Conservation (phyloP, 192 early-diverging fungal species). For the Spizellomyces punctatus region DNA sequence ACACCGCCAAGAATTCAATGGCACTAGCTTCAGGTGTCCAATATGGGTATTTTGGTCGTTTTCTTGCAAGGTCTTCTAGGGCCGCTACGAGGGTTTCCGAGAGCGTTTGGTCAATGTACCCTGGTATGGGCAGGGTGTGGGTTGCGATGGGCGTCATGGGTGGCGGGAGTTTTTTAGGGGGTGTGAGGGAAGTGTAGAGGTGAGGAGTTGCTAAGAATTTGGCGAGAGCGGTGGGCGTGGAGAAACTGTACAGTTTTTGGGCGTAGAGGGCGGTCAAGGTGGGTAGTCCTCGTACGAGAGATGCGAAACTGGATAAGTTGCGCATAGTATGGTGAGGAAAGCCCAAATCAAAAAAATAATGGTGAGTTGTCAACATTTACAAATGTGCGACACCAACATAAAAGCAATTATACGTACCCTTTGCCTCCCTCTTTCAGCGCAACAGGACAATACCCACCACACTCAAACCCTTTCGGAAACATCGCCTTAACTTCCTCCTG, state of each 20-base stretch:
- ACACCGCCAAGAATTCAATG: constrained; percentile 50
- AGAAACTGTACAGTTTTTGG: constrained; percentile 48
- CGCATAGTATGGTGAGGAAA: too few species aligned
- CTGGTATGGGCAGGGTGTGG: constrained; percentile 48
- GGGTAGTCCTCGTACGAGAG: constrained; percentile 44
- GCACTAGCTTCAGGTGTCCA: constrained; percentile 44
- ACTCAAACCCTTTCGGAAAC: constrained; percentile 56
- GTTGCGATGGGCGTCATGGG: constrained; percentile 40
- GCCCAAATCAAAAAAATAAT: not conserved
- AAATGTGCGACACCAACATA: not conserved
- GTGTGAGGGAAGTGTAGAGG: constrained; percentile 40
- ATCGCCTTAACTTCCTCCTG: constrained; percentile 31
- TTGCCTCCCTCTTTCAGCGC: constrained; percentile 44
- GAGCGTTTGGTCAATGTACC: constrained; percentile 58
- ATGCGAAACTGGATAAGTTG: constrained; percentile 30
- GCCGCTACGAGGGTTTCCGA: constrained; percentile 43
- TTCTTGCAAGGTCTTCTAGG: constrained; percentile 41
- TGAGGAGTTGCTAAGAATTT: constrained; percentile 55
- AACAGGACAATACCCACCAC: constrained; percentile 65
- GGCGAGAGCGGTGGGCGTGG: constrained; percentile 26
- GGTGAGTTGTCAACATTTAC: not conserved
- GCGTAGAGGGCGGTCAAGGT: constrained; percentile 53
- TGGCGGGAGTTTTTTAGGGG: constrained; percentile 58
- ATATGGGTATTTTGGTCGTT: constrained; percentile 57
- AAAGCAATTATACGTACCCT: constrained; percentile 31